A percentile compares a stretch with the other conserved stretches of the same genome.
These are phyloP conservation scores for Aechmea fasciata DNA, from an alignment of 176 grass and related monocot genomes.

Conservation along the genomic window DNA sequence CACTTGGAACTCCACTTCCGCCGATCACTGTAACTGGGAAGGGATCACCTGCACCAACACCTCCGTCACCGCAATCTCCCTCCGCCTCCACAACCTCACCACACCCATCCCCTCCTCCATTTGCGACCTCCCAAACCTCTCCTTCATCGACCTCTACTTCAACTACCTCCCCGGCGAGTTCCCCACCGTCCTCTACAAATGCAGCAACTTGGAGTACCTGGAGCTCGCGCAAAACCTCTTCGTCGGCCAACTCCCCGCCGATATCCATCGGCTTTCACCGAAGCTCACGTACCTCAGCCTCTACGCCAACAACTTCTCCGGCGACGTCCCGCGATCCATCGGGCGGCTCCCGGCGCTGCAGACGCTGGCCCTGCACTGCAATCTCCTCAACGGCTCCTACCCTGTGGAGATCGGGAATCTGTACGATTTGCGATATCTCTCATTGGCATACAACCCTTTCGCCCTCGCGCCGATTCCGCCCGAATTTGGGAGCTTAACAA, in stretches of 20 bases:
- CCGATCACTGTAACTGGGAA: constrained; percentile 5
- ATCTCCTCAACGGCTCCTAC: constrained; percentile 15
- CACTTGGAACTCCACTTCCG: constrained; percentile 3
- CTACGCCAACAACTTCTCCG: constrained; percentile 16
- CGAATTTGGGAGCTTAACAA: constrained; percentile 33
- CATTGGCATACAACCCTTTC: constrained; percentile 31
- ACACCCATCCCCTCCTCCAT: constrained; percentile 11
- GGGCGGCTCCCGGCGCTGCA: constrained; percentile 12
- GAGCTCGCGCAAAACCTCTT: constrained; percentile 17
- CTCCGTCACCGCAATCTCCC: constrained; percentile 1
- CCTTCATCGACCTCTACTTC: constrained; percentile 12
- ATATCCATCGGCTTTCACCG: constrained; percentile 8
- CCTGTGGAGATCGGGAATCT: constrained; percentile 18
- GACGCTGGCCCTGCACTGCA: neutral
- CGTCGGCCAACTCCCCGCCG: constrained; percentile 3
- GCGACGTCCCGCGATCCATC: constrained; percentile 14
- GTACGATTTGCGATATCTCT: neutral
- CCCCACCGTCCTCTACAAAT: constrained; percentile 14
- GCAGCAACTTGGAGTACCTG: constrained; percentile 5
- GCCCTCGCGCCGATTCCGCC: neutral
- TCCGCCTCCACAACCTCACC: constrained; percentile 3
- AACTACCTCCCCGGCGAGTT: constrained; percentile 14
- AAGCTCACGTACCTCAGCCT: constrained; percentile 16
- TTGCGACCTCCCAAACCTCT: constrained; percentile 14
- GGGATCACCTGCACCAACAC: constrained; percentile 15